Evolutionary conservation across 495 filamentous ascomycete species (phyloP).

Genomic region (Penicillium angulare): DNA sequence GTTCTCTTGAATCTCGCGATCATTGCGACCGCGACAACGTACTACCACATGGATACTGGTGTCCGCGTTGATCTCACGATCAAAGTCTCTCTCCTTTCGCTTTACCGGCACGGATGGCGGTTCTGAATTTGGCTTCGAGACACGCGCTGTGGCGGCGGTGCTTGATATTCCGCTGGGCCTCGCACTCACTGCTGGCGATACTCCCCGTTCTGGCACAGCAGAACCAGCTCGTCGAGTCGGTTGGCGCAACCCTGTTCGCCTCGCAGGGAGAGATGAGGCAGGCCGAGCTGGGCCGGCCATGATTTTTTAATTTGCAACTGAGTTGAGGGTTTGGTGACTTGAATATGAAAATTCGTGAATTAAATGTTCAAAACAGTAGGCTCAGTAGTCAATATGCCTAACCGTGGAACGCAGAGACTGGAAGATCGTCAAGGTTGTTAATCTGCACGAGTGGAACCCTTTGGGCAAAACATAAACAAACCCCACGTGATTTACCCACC

Average conservation of each 20-base stretch:
- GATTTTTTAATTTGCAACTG: too few species aligned
- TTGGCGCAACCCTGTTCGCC: conserved; percentile 56
- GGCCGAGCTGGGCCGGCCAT: conserved; percentile 59
- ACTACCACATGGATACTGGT: conserved; percentile 98
- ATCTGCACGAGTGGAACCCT: conserved; percentile 21
- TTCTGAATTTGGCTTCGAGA: conserved; percentile 38
- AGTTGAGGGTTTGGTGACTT: too few species aligned
- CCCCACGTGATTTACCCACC: conserved; percentile 20
- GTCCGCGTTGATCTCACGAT: conserved; percentile 69
- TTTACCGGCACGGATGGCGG: conserved; percentile 54
- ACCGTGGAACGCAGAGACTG: neutral
- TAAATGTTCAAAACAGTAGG: neutral
- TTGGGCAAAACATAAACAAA: conserved; percentile 48
- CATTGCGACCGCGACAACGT: conserved; percentile 86
- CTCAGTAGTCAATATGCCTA: neutral
- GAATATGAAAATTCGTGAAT: too few species aligned
- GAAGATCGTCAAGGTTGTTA: conserved; percentile 2
- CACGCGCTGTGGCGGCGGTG: conserved; percentile 38
- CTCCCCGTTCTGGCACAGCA: conserved; percentile 38
- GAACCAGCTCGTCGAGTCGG: conserved; percentile 42
- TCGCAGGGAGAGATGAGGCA: conserved; percentile 47
- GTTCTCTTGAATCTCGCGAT: conserved; percentile 89
- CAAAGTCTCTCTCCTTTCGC: conserved; percentile 81
- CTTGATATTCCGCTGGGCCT: conserved; percentile 22
- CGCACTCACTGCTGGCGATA: conserved; percentile 65